Percentiles rank a stretch among this genome's conserved stretches.
Evolutionary conservation across 2,329 filamentous ascomycete genomes (phyloP).

Genomic region (Aureobasidium sp.): DNA sequence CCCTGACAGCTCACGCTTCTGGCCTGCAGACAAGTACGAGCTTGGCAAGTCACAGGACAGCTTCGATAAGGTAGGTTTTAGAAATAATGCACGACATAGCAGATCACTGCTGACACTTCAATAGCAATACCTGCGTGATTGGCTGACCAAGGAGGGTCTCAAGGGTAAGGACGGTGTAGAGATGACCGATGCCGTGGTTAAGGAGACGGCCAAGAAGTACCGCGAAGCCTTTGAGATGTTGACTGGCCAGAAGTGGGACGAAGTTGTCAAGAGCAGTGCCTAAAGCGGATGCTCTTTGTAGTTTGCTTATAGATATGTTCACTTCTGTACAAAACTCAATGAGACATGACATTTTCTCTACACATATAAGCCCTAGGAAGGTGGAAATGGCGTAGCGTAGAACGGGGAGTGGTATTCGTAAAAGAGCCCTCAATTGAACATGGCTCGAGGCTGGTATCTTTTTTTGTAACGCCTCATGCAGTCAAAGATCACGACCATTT

Average conservation of each 20-base stretch:
- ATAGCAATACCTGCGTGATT: conserved; percentile 60
- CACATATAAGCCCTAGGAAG: background rate
- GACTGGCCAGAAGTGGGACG: conserved; percentile 48
- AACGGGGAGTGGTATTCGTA: conserved; percentile 14
- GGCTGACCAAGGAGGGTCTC: conserved; percentile 64
- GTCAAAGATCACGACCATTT: conserved; percentile 11
- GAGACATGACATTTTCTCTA: conserved; percentile 7
- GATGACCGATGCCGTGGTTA: conserved; percentile 65
- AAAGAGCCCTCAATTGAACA: conserved; percentile 12
- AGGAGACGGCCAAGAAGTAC: conserved; percentile 65
- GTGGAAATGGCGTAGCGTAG: background rate
- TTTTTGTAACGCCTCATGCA: conserved; percentile 7
- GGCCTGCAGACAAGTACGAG: conserved; percentile 66
- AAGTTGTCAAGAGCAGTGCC: conserved; percentile 14
- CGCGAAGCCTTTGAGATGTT: conserved; percentile 66
- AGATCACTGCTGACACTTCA: conserved; percentile 9
- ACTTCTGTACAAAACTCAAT: background rate
- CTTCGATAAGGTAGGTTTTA: conserved; percentile 62
- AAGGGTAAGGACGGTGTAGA: conserved; percentile 67
- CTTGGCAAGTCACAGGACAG: conserved; percentile 69
- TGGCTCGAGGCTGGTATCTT: conserved; percentile 12
- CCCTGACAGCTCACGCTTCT: conserved; percentile 71
- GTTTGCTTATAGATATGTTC: background rate
- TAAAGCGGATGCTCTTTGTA: background rate
- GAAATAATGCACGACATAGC: background rate